Base-by-base conservation (phyloP, 805 yeast species). In the Suhomyces canberraensis region DNA sequence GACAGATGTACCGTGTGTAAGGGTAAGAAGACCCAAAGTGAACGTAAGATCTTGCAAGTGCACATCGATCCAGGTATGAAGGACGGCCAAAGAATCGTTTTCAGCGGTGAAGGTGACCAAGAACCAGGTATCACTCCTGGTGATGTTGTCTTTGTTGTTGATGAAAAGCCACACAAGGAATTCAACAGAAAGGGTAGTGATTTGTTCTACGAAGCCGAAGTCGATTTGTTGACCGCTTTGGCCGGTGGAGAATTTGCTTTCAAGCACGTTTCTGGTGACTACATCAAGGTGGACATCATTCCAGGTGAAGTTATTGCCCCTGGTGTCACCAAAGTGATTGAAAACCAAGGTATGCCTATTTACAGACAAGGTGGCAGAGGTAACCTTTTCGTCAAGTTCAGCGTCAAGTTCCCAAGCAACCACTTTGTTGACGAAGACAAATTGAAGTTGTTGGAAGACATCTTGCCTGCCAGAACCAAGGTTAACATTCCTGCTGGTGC, bases 261-360 rank as follows among this genome's bases (percentile, higher is more conserved):
- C 60, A 76, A 89, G 71, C 97, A 91, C 58, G 80, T 93, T 40
- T 85, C 88, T 50, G 96, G 96, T 48, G 96, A 89, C 53, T 88
- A 80, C 76, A 70, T 91, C 56, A 87, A 89, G 73, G 78, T 89
- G 41, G 71, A 76, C 25, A 79, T 90, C 45, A 68, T 84, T 35
- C 93, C 97, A 37, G 98, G 98, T 61, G 96, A 91, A 68, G 89
- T 91, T 43, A 84, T 93, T 46, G 54, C 89, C 21, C 97, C 98
- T 35, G 95, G 86, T 46, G 60, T 71, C 28, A 70, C 81, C 52
- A 90, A 88, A 68, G 88, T 88, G 37, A 69, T 93, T 46, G 88
- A 84, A 51, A 87, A 81, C 54, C 90, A 91, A 66, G 99, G 99
- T 80, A 93, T 93, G 98, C 99, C 98, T 49, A 71, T 91, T 48